These are phyloP conservation scores for Malassezia cuniculi DNA, from an alignment of 1,284 basidiomycete species.

Conservation along the genomic window DNA sequence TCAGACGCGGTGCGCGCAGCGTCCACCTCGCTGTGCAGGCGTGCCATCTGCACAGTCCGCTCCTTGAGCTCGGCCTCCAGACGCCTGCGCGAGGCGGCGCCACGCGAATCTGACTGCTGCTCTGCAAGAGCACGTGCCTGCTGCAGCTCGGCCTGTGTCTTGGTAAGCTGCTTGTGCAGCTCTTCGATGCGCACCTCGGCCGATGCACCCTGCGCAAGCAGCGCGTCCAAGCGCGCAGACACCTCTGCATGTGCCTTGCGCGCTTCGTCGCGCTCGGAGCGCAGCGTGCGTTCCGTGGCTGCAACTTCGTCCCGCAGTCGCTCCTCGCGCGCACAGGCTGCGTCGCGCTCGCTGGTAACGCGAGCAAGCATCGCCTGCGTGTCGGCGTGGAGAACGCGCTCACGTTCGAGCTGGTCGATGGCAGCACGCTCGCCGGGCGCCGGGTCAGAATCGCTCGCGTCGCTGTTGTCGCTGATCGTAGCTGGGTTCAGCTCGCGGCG, in stretches of 20 bases:
- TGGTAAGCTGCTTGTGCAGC: slow-evolving; percentile 23
- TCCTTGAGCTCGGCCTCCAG: slow-evolving; percentile 30
- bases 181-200: slow-evolving; percentile 33
- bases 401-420: not conserved
- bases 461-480: too few species aligned
- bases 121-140: slow-evolving; percentile 14
- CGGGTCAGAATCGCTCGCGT: too few species aligned
- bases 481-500: slow-evolving; percentile 1
- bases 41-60: slow-evolving; percentile 21
- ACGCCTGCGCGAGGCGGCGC: too few species aligned
- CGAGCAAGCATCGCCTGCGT: not conserved
- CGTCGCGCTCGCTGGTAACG: too few species aligned
- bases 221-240: slow-evolving; percentile 28
- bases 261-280: slow-evolving; percentile 13
- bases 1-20: slow-evolving; percentile 13
- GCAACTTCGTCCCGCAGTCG: too few species aligned
- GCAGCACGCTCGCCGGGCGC: slow-evolving; percentile 1
- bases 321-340: too few species aligned
- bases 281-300: slow-evolving; percentile 20
- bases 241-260: slow-evolving; percentile 11
- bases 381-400: not conserved
- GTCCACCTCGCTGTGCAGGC: slow-evolving; percentile 17
- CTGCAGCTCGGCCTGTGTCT: slow-evolving; percentile 22
- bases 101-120: too few species aligned
- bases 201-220: slow-evolving; percentile 31